These are phyloP conservation scores for Mycena olivaceomarginata DNA, from an alignment of 768 basidiomycete species.

Conservation along the genomic window DNA sequence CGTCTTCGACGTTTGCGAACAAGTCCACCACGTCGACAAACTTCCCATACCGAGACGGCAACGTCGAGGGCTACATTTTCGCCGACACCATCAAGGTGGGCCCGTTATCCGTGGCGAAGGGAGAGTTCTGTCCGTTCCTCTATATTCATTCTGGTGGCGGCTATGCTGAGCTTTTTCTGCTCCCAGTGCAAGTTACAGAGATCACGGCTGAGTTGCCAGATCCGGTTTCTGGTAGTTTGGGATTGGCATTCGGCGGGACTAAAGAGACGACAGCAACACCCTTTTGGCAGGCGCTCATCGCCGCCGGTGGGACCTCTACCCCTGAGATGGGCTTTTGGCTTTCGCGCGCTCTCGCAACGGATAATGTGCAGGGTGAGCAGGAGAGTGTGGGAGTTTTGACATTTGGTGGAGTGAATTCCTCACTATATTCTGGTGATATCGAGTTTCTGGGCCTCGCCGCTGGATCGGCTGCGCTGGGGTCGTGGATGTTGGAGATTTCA, in stretches of 20 bases:
- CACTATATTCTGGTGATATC: constrained; percentile 19
- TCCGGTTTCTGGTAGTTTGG: constrained; percentile 6
- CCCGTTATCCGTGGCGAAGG: neutral
- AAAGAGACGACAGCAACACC: neutral
- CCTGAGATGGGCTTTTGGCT: constrained; percentile 31
- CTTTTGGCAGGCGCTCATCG: constrained; percentile 11
- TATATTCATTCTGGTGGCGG: neutral
- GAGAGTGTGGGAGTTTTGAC: constrained; percentile 7
- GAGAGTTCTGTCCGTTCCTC: constrained; percentile 3
- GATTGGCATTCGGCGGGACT: constrained; percentile 3
- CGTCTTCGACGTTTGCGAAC: constrained; percentile 19
- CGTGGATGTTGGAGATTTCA: too few relatives aligned
- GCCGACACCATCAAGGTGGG: constrained; percentile 13
- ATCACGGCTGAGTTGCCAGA: neutral
- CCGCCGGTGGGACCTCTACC: neutral
- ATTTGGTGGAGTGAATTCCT: constrained; percentile 17
- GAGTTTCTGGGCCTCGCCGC: too few relatives aligned
- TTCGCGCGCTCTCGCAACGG: neutral
- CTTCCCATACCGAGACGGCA: neutral
- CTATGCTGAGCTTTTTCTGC: neutral
- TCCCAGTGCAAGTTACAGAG: neutral
- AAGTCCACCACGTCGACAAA: constrained; percentile 7
- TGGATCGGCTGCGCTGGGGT: too few relatives aligned
- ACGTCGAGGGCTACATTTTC: neutral
- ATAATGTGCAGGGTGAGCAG: neutral